Evolutionary conservation across 441 rosid species (phyloP), one percentile per base, ranked within the genome.

Genomic region (Lepidium campestre): DNA sequence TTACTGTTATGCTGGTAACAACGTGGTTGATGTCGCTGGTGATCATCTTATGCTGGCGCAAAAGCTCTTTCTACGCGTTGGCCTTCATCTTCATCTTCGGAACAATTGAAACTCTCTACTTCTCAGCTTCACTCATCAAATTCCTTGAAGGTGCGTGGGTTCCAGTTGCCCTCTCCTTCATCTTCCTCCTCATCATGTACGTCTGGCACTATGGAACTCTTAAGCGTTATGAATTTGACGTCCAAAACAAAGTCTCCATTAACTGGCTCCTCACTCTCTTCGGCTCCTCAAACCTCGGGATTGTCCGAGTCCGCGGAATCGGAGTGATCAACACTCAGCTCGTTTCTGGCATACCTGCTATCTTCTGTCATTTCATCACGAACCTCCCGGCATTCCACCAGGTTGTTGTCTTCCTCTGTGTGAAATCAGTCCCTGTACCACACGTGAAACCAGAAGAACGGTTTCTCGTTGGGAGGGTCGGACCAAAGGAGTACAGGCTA

Each of bases 91-190:
- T 86, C 77, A 82, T 87, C 83, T 92, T 92, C n/a, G 98, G 96
- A 40, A 72, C 89, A 1, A 77, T 92, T 18, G 98, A 92, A 75
- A 81, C 77, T 39, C 90, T 92, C 35, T 92, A 92, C 81, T 92
- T 92, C 82, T 89, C 96, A 18, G 95, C 96, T 46, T 89, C 98
- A 52, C 86, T 92, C 57, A 89, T 89, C 78, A 92, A 92, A 77
- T 92, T 92, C 78, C 91, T 77, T 0, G 98, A 92, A 79, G 96
- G 98, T 1, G 96, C 98, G 3, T 92, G 98, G 98, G 93, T 92
- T n/a, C 96, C 98, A 3, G 12, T 89, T 5, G 96, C 83, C 23
- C 86, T 92, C 29, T 79, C 96, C 11, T 77, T 89, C 46, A 85
- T 86, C 75, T 87, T 92, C 77, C 81, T 84, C 61, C 54, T 70